Base-by-base conservation (phyloP, 2,329 filamentous ascomycete genomes). In the Sporothrix pseudoabietina region DNA sequence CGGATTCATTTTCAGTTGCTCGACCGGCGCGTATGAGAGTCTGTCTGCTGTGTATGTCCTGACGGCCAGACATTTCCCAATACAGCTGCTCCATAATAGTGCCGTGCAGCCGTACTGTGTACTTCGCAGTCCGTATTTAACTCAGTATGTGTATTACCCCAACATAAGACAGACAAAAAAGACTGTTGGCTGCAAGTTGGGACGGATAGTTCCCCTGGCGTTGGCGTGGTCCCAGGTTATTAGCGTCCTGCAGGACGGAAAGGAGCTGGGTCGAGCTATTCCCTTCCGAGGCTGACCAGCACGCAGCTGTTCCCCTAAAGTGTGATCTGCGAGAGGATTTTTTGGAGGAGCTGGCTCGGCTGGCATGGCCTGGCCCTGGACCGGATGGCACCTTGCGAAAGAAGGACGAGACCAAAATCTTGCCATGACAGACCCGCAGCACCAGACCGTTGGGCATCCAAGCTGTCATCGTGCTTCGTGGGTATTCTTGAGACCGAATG, bases 191-290 rank as follows among this genome's bases (percentile, higher is more conserved):
- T 55, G 49, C 52, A 61, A 59, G 54, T 71, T 71, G 69, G 69
- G 69, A 61, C 69, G 69, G 69, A 47, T 59, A 35, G 39, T 32
- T 59, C 69, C 69, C 69, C 39, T 71, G 69, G 54, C 47, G 47
- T 54, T 69, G 47, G 66, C 30, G 66, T 54, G 47, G 47, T 55
- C 39, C 49, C 49, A 57, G 44, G n/a, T 26, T 70, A 26, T 57
- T 70, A 70, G 52, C 68, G 68, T 35, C 32, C 22, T 39, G 68
- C 52, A 69, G 49, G n/a, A 55, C 32, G 49, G 32, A 57, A 59
- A 30, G 52, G 32, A 44, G 68, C 68, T 70, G 68, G 68, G 68
- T 57, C 68, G 35, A 70, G 22, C 69, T 61, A 59, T 47, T 16
- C n/a, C 68, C 4, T 68, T 52, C 52, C 32, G 35, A 59, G 68